Percentiles rank a stretch among this genome's conserved stretches.
Evolutionary conservation across 345 rosid genomes (phyloP).

Genomic region (Gossypium bickii): DNA sequence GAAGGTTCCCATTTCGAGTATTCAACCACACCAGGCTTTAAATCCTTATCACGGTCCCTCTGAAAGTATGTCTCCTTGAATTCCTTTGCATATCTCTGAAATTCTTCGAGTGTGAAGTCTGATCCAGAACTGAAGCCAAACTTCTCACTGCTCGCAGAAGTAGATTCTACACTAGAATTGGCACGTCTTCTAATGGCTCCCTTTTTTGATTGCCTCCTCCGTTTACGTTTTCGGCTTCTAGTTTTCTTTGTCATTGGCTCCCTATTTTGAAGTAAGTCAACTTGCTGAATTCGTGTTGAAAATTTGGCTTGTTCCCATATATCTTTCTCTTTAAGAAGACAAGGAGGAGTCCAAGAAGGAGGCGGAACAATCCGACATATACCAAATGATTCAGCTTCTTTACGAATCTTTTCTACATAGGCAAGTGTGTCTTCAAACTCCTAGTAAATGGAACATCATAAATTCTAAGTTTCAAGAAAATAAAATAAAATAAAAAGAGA

Average conservation of each 20-base stretch:
- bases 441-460: constrained; percentile 34
- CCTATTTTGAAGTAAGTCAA: constrained; percentile 90
- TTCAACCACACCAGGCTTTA: constrained; percentile 31
- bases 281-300: constrained; percentile 79
- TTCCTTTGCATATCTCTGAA: constrained; percentile 55
- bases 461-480: neutral
- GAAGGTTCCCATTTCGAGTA: constrained; percentile 51
- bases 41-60: constrained; percentile 30
- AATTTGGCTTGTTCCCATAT: constrained; percentile 73
- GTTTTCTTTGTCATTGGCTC: constrained; percentile 73
- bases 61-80: constrained; percentile 69
- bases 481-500: neutral
- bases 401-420: constrained; percentile 78
- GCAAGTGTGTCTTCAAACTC: constrained; percentile 89
- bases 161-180: constrained; percentile 24
- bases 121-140: constrained; percentile 51
- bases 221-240: constrained; percentile 63
- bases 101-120: constrained; percentile 74
- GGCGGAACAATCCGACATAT: constrained; percentile 98
- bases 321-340: constrained; percentile 58
- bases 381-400: constrained; percentile 74
- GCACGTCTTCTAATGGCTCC: constrained; percentile 46
- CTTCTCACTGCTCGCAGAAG: neutral
- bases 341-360: constrained; percentile 73
- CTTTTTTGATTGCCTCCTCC: constrained; percentile 51